Base-by-base conservation (phyloP, 164 flowering plant species). In the Vitis amurensis region DNA sequence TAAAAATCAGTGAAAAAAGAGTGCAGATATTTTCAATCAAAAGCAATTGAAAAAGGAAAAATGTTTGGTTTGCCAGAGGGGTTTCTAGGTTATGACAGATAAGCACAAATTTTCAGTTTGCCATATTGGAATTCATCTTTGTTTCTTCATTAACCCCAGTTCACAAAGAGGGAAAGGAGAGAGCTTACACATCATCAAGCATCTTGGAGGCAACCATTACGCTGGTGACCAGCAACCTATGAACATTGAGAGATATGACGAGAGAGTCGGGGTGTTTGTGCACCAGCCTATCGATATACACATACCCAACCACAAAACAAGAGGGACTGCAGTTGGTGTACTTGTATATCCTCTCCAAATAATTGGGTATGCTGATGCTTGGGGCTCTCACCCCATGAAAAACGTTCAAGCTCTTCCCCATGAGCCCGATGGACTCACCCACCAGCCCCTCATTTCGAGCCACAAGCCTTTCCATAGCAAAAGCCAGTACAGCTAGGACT, bases 131-230 rank as follows among this genome's bases (percentile, higher is more conserved):
- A 23, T 23, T 23, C 27, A 23, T 23, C 2, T 23, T 23, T 23
- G 4, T 37, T 37, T 37, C 44, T 37, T 37, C 44, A 37, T 37
- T 6, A 37, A 37, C 4, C 2, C 37, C 11, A 23, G 27, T 23
- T 59, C 14, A 11, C 10, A 13, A 13, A 29, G 8, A 11, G 49
- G 47, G 48, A 13, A 17, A 52, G 71, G 49, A 29, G 50, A 57
- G 48, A 19, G 67, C 94, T 81, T 80, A 94, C 99, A 68, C 89
- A 74, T 95, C 99, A 58, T 95, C 99, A 3, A 95, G 91, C 68
- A 91, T 82, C 89, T 95, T 95, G 48, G 99, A 81, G 37, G 99
- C 99, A 58, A 95, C 83, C 98, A 95, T 87, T 72, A 91, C 83
- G 65, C 91, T 77, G 0, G 99, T 95, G 50, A 95, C 87, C 9